phyloP scores from a whole-genome alignment of 495 filamentous ascomycete species.

The Copromyces sp. region DNA sequence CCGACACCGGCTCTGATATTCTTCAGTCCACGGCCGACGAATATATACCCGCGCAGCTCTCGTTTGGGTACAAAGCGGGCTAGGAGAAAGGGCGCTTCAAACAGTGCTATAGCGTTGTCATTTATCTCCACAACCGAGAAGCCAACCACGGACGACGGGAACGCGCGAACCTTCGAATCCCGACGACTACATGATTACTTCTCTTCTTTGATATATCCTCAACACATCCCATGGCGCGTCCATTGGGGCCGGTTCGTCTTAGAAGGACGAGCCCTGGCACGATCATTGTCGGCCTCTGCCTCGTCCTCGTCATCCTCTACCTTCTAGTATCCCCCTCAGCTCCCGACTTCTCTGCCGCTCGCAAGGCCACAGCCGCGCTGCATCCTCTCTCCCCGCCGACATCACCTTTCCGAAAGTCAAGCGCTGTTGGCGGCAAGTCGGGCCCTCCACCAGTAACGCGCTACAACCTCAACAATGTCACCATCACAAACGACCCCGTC shows the following conservation, averaged over 20 bases:
- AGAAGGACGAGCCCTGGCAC: slow-evolving; percentile 45
- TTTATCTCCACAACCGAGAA: neutral
- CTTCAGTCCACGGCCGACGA: neutral
- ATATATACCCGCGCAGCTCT: neutral
- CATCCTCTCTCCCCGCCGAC: slow-evolving; percentile 75
- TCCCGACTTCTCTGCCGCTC: slow-evolving; percentile 27
- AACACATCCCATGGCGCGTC: slow-evolving; percentile 35
- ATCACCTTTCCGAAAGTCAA: slow-evolving; percentile 66
- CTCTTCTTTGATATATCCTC: slow-evolving; percentile 7
- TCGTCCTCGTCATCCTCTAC: slow-evolving; percentile 45
- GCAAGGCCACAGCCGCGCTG: slow-evolving; percentile 48
- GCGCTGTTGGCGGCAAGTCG: slow-evolving; percentile 43
- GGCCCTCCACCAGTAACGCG: slow-evolving; percentile 81
- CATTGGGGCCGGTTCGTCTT: slow-evolving; percentile 46
- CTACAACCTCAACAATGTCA: slow-evolving; percentile 90
- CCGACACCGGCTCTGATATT: neutral
- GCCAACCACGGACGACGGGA: neutral
- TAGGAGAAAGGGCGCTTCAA: neutral
- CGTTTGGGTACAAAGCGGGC: neutral
- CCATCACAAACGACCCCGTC: slow-evolving; percentile 62
- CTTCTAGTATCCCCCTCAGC: slow-evolving; percentile 39
- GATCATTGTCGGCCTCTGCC: slow-evolving; percentile 35
- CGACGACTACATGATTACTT: slow-evolving; percentile 1
- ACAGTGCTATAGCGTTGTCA: neutral
- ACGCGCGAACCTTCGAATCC: neutral